A percentile compares a stretch with the other conserved stretches of the same genome.
These are phyloP conservation scores for Haemoproteus tartakovskyi DNA, from an alignment of 169 alveolate genomes.

Conservation along the genomic window DNA sequence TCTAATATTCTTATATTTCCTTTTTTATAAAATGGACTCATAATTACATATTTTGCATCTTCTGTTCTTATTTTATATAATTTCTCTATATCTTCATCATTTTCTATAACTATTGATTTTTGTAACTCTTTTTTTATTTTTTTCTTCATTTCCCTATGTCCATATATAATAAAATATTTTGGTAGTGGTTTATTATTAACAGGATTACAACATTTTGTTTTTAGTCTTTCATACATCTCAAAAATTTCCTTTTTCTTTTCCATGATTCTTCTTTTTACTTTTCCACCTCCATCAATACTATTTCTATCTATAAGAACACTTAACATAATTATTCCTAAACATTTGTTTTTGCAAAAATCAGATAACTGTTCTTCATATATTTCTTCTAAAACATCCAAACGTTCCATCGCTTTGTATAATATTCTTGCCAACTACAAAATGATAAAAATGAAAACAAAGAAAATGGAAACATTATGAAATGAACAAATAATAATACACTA, in stretches of 20 bases:
- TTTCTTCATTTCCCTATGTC: not conserved
- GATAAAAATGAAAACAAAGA: not conserved
- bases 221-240: slow-evolving; percentile 1
- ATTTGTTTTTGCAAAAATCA: slow-evolving; percentile 39
- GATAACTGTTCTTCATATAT: slow-evolving; percentile 14
- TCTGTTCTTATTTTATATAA: slow-evolving; percentile 16
- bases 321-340: slow-evolving; percentile 12
- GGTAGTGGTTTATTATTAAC: not conserved
- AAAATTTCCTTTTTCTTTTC: slow-evolving; percentile 25
- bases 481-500: not conserved
- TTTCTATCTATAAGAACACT: slow-evolving; percentile 41
- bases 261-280: slow-evolving; percentile 26
- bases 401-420: slow-evolving; percentile 29
- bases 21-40: slow-evolving; percentile 9
- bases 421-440: slow-evolving; percentile 7
- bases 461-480: not conserved
- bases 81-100: slow-evolving; percentile 37
- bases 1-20: slow-evolving; percentile 47
- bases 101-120: slow-evolving; percentile 5
- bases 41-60: slow-evolving; percentile 4
- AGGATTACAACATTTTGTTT: not conserved
- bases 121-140: not conserved
- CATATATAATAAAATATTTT: slow-evolving; percentile 49
- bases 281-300: slow-evolving; percentile 63
- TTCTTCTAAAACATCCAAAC: slow-evolving; percentile 5